Conservation (phyloP, 148 eudicot species). For the Chenopodium suecicum region DNA sequence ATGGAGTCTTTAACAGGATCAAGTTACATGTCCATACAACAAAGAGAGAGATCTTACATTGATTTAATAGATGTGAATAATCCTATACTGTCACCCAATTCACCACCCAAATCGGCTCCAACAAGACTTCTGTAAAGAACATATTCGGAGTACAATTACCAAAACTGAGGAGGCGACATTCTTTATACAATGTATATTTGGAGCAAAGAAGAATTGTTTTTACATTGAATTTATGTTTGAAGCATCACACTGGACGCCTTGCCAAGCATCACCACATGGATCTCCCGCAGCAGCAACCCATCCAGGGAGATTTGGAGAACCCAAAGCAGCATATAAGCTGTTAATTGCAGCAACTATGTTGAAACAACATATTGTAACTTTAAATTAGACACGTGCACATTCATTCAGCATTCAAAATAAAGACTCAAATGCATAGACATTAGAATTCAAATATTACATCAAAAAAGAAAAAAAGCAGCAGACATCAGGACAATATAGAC, state of each 20-base stretch:
- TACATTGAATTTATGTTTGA: constrained; percentile 69
- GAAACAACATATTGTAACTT: constrained; percentile 17
- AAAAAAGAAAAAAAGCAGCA: background rate
- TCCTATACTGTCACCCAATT: constrained; percentile 66
- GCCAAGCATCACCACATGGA: constrained; percentile 84
- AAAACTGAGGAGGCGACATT: background rate
- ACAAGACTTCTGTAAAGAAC: constrained; percentile 49
- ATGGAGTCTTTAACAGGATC: background rate
- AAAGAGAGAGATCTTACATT: constrained; percentile 43
- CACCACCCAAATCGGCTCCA: constrained; percentile 74
- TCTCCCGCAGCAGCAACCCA: constrained; percentile 82
- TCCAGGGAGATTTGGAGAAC: constrained; percentile 74
- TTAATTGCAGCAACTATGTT: constrained; percentile 80
- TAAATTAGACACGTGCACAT: constrained; percentile 13
- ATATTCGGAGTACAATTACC: background rate
- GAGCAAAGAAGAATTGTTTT: constrained; percentile 17
- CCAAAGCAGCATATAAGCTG: constrained; percentile 66
- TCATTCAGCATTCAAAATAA: background rate
- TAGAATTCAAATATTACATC: background rate
- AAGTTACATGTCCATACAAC: background rate
- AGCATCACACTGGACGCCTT: constrained; percentile 71
- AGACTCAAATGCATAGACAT: background rate
- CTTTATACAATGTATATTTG: background rate
- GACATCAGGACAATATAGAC: background rate
- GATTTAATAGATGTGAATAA: constrained; percentile 62